Evolutionary conservation across 305 asterid species (phyloP), one percentile per base, ranked within the genome.

Genomic region (Plantago rigida): DNA sequence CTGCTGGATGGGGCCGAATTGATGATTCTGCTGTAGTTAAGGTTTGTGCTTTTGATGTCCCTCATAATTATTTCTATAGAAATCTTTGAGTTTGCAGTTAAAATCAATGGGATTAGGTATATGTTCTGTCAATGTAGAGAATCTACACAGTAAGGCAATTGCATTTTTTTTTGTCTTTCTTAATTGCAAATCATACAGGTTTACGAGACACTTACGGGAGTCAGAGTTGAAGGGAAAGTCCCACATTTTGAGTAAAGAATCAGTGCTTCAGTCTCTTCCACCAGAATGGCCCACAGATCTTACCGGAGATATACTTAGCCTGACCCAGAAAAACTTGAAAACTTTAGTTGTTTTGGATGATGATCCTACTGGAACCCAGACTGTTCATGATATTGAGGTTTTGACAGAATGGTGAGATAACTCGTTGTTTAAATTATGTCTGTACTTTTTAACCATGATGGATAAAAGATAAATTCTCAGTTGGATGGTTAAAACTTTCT

Each of bases 351-450:
- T 88, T 74, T 82, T 92, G 76, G 98, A 92, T 79, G 98, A 92
- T 54, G 98, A 92, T 78, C 98, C 98, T 70, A 92, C 98, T 69
- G 98, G 98, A 60, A 92, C 98, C 71, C 98, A 92, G 80, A 92
- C 98, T 47, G 98, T 92, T 76, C 94, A 92, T 73, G 93, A 80
- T 77, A 79, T 83, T 72, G 92, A 84, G 59, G 96, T 92, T 64
- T 74, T 92, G 86, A 85, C 96, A 31, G 98, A 86, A 83, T 92
- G 98, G 98, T 92, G 69, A 85, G 86, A 80, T 65, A 56, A 29
- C 45, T 53, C 24, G 5, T 29, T 49, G 9, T 54, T 58, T 61
- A 44, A 36, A n/a, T 62, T 29, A 41, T 7, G 8, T 51, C 41
- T 41, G 9, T 60, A 19, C 29, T 47, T 60, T 7, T 45, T 9